These are phyloP conservation scores for Astragalus glycyphyllos DNA, from an alignment of 306 rosid genomes.

Conservation along the genomic window DNA sequence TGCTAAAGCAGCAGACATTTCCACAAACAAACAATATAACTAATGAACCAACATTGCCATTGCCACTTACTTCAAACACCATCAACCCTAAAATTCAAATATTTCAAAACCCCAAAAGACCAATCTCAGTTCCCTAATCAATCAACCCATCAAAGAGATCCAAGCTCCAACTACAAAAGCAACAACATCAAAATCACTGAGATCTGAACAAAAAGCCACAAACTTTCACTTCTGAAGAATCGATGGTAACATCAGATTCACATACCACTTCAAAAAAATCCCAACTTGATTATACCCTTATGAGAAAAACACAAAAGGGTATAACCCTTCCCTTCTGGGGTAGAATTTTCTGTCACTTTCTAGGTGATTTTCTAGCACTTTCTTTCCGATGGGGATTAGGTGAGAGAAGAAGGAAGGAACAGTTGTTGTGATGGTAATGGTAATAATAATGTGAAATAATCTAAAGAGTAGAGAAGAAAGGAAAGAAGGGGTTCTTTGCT, in stretches of 20 bases:
- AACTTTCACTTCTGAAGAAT: conserved; percentile 22
- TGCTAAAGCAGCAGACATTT: conserved; percentile 90
- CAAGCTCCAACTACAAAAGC: conserved; percentile 38
- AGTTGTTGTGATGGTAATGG: conserved; percentile 57
- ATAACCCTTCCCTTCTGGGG: conserved; percentile 22
- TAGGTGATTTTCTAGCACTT: conserved; percentile 36
- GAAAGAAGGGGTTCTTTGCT: conserved; percentile 48
- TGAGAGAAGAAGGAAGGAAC: conserved; percentile 43
- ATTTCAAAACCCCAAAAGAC: conserved; percentile 44
- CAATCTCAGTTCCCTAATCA: conserved; percentile 37
- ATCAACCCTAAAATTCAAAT: conserved; percentile 33
- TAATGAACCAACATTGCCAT: conserved; percentile 54
- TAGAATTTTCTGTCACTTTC: conserved; percentile 36
- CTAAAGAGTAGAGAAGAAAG: conserved; percentile 22
- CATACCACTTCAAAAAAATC: conserved; percentile 38
- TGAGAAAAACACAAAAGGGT: conserved; percentile 6
- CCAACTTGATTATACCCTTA: conserved; percentile 38
- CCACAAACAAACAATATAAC: conserved; percentile 43
- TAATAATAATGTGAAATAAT: conserved; percentile 23
- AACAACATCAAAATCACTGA: conserved; percentile 42
- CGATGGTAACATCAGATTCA: conserved; percentile 35
- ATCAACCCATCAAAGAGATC: conserved; percentile 59
- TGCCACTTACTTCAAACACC: conserved; percentile 40
- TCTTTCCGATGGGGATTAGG: conserved; percentile 61
- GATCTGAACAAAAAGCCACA: conserved; percentile 51